Conservation (phyloP, 768 basidiomycete species). For the Macrocybe gigantea region DNA sequence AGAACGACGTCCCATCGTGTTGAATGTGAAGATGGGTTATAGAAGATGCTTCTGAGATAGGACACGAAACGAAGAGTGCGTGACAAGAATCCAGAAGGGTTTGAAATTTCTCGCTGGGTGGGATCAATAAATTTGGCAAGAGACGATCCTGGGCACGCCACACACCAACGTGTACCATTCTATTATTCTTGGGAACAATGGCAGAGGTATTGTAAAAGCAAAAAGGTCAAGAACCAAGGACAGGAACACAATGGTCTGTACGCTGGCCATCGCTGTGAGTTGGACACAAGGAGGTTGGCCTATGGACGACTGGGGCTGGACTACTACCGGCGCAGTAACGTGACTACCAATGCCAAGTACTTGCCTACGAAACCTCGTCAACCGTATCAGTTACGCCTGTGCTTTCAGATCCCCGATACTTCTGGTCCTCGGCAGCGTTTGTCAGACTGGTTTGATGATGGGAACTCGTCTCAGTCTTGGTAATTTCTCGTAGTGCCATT, state of each 20-base stretch:
- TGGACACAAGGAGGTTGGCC: no score
- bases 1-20: constrained; percentile 92
- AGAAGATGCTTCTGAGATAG: constrained; percentile 57
- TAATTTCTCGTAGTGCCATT: constrained; percentile 94
- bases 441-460: constrained; percentile 85
- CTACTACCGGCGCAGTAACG: neutral
- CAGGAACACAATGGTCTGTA: constrained; percentile 82
- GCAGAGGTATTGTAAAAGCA: constrained; percentile 94
- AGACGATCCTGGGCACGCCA: constrained; percentile 3
- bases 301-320: neutral
- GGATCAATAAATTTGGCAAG: constrained; percentile 1
- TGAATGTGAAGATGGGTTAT: constrained; percentile 51
- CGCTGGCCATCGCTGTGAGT: constrained; percentile 42
- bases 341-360: neutral
- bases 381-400: constrained; percentile 25
- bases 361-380: constrained; percentile 14
- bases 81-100: constrained; percentile 67
- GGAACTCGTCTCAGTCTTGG: constrained; percentile 92
- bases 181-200: constrained; percentile 95
- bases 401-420: constrained; percentile 53
- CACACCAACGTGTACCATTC: constrained; percentile 82
- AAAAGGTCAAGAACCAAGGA: constrained; percentile 86
- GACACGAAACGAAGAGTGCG: constrained; percentile 66
- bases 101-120: constrained; percentile 61
- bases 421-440: constrained; percentile 74